A percentile compares a stretch with the other conserved stretches of the same genome.
phyloP scores from a whole-genome alignment of 768 basidiomycete species.

The Amanita pallidorosea region DNA sequence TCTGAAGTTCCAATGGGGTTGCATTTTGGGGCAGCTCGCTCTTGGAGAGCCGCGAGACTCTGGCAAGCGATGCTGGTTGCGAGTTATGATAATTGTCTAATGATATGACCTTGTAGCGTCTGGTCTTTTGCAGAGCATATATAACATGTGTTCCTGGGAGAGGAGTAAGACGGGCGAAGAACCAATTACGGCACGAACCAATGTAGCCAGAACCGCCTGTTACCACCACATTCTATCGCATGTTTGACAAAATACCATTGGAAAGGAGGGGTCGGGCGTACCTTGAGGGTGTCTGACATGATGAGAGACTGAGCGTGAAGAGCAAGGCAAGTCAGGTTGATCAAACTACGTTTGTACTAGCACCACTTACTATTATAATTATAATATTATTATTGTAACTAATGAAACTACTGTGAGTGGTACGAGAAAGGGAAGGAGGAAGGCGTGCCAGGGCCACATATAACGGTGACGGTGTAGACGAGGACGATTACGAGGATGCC shows the following conservation, averaged over 20 bases:
- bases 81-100: conserved; percentile 97
- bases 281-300: conserved; percentile 8
- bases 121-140: conserved; percentile 73
- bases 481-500: too few relatives aligned
- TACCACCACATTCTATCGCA: conserved; percentile 33
- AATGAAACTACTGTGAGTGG: too few relatives aligned
- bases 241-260: conserved; percentile 24
- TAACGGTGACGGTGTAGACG: too few relatives aligned
- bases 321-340: background rate
- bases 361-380: too few relatives aligned
- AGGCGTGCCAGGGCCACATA: too few relatives aligned
- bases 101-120: conserved; percentile 85
- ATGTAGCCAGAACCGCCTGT: conserved; percentile 84
- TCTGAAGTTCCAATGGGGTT: conserved; percentile 57
- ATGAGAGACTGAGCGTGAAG: conserved; percentile 1
- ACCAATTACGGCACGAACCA: conserved; percentile 32
- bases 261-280: background rate
- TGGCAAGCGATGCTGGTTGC: conserved; percentile 57
- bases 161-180: conserved; percentile 8
- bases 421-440: too few relatives aligned
- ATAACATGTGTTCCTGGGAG: conserved; percentile 85
- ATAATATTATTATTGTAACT: too few relatives aligned
- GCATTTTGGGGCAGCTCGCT: conserved; percentile 58
- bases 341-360: too few relatives aligned
- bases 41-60: conserved; percentile 73